A percentile compares a stretch with the other conserved stretches of the same genome.
Evolutionary conservation across 2,329 filamentous ascomycete species (phyloP).

Genomic region (Botryotinia globosa): DNA sequence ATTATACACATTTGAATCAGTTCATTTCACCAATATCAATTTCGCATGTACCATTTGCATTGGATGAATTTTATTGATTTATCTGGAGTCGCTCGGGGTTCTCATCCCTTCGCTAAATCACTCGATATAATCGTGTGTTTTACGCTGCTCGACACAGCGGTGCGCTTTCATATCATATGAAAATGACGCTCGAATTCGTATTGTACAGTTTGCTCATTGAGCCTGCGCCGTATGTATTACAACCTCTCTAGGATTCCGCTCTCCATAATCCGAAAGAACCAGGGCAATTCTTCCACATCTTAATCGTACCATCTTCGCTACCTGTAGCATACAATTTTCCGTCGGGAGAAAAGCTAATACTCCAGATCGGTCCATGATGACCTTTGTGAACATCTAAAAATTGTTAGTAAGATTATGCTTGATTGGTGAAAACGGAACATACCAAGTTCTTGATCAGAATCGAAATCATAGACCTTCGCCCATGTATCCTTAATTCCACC

Average conservation of each 20-base stretch:
- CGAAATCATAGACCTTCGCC: constrained; percentile 92
- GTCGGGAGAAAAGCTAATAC: constrained; percentile 88
- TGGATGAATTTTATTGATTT: neutral
- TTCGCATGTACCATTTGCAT: neutral
- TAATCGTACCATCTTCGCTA: constrained; percentile 96
- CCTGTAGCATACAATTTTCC: constrained; percentile 95
- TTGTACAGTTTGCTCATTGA: constrained; percentile 12
- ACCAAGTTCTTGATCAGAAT: constrained; percentile 76
- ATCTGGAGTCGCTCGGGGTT: neutral
- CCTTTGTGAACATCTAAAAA: constrained; percentile 82
- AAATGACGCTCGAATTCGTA: neutral
- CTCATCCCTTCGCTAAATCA: constrained; percentile 5
- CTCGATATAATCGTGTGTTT: neutral
- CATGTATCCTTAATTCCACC: constrained; percentile 91
- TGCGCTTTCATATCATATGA: neutral
- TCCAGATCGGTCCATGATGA: constrained; percentile 97
- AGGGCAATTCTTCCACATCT: constrained; percentile 75
- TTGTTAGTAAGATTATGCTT: constrained; percentile 25
- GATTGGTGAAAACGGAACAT: constrained; percentile 35
- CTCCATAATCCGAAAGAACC: constrained; percentile 62
- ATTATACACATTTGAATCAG: neutral
- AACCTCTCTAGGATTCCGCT: constrained; percentile 1
- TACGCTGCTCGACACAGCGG: neutral
- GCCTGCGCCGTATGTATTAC: neutral
- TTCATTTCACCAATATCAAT: neutral